phyloP scores from a whole-genome alignment of 371 early-diverging fungal genomes.

The Mucor sp. region DNA sequence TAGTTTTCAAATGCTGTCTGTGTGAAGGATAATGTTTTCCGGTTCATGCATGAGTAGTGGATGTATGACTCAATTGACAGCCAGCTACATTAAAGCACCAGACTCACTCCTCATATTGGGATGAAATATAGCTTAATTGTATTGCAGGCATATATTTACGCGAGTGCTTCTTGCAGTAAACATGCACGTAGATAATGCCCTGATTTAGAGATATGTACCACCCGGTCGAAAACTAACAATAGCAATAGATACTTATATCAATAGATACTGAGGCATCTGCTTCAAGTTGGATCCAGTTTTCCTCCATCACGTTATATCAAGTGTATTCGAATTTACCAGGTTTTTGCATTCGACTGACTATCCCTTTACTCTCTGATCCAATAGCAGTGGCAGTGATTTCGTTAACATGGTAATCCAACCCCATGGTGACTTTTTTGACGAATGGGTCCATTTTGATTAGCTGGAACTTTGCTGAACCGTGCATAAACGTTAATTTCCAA shows the following conservation, averaged over 20 bases:
- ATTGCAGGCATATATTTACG: not conserved
- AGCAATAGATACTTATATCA: too few species aligned
- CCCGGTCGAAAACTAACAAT: not conserved
- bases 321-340: too few species aligned
- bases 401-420: too few species aligned
- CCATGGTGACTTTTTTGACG: too few species aligned
- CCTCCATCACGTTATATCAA: too few species aligned
- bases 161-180: not conserved
- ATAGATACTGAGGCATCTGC: not conserved
- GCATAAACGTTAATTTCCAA: not conserved
- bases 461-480: not conserved
- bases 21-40: not conserved
- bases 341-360: too few species aligned
- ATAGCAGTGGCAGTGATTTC: too few species aligned
- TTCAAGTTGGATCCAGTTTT: not conserved
- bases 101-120: too few species aligned
- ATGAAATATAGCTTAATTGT: not conserved
- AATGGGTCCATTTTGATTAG: not conserved
- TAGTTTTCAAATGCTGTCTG: not conserved
- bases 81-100: not conserved
- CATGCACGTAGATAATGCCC: not conserved
- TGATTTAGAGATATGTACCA: not conserved
- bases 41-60: not conserved
- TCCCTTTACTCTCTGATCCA: too few species aligned
- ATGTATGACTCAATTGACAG: not conserved